Conservation (phyloP, 805 yeast species). For the Saturnispora silvae region DNA sequence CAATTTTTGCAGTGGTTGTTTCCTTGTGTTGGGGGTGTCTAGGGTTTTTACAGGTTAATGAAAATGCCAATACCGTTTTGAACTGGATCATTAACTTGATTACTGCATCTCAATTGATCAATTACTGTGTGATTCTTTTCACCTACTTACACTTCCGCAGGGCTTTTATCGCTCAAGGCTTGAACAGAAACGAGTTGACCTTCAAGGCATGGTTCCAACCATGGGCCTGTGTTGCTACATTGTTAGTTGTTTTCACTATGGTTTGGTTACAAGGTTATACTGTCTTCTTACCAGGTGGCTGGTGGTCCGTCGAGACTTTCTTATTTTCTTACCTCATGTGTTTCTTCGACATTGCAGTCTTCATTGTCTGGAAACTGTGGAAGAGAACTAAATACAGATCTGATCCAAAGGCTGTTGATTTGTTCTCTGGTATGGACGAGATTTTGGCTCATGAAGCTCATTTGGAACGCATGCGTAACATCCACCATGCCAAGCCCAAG, state of each 20-base stretch:
- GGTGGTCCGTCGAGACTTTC: conserved; percentile 64
- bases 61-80: conserved; percentile 52
- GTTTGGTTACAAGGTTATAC: conserved; percentile 38
- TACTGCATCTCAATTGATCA: conserved; percentile 58
- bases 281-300: conserved; percentile 46
- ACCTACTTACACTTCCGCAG: conserved; percentile 53
- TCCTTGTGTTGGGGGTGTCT: conserved; percentile 54
- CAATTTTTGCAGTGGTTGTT: conserved; percentile 46
- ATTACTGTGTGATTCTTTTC: conserved; percentile 45
- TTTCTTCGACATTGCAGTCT: conserved; percentile 41
- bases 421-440: conserved; percentile 43
- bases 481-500: conserved; percentile 3
- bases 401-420: conserved; percentile 39
- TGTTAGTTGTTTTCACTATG: conserved; percentile 22
- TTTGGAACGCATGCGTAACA: conserved; percentile 10
- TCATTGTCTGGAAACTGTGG: conserved; percentile 40
- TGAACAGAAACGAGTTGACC: conserved; percentile 35
- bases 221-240: conserved; percentile 17
- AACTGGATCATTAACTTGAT: conserved; percentile 65
- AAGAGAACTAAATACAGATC: conserved; percentile 37
- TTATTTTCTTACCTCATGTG: conserved; percentile 64
- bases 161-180: conserved; percentile 44
- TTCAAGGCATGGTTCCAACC: conserved; percentile 37
- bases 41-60: conserved; percentile 54
- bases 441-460: conserved; percentile 44